Base-by-base conservation (phyloP, 2,329 filamentous ascomycete genomes). In the Bipolaris sorokiniana region DNA sequence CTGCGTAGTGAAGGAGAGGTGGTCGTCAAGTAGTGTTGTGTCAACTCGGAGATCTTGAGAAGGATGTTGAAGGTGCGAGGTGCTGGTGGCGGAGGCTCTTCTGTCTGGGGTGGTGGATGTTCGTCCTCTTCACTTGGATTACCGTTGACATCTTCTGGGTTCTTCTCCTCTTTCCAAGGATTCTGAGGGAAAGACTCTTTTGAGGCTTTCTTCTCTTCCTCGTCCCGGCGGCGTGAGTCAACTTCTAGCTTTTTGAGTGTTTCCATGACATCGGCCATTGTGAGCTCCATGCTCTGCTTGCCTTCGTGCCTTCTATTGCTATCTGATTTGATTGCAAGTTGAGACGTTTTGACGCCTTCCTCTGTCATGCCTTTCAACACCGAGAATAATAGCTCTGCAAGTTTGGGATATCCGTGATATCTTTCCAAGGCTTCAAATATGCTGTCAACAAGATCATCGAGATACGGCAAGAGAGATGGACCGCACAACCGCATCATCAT, bases 401-500 rank as follows among this genome's bases (percentile, higher is more conserved):
- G 87, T 16, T 84, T 79, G 0, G 92, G 88, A 73, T 99, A 98
- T 1, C 95, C 95, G 68, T 99, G 95, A 68, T 95, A 99, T 68
- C 92, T 91, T 65, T 97, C 92, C n/a, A 99, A 79, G 0, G 93
- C 92, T 0, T 90, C 90, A 74, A 99, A 98, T 37, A 99, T 92
- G 0, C 91, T 94, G 4, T 88, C 90, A 3, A 98, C 88, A 0
- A 97, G 86, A 71, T 99, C 95, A 70, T 98, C 94, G 1, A 99
- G 81, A 70, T 93, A 97, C 0, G 93, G 92, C 10, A 99, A 82
- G 20, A 99, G 76, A 7, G 83, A 83, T 1, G 92, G 88, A 0
- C 95, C 95, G 16, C 92, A 91, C 13, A 99, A 83, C 23, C 86
- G 88, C 58, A 98, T 88, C 90, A 98, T 96, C 93, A 99, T 97